Conservation (phyloP, 106 monocot genomes). For the Amphibolis antarctica region DNA sequence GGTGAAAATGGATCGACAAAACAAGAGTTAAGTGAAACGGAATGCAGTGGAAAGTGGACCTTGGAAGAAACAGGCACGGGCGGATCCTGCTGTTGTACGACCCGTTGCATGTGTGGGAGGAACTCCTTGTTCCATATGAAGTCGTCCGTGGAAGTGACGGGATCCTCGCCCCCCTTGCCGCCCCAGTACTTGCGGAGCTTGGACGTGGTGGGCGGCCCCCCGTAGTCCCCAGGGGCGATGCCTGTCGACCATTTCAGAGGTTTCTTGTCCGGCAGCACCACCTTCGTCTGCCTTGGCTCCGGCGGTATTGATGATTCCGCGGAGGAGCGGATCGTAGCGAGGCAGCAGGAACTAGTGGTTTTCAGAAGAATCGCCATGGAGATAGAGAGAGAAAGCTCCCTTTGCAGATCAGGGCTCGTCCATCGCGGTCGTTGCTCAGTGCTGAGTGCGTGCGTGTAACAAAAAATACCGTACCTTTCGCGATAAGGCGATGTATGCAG, state of each 20-base stretch:
- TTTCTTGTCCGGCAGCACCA: conserved; percentile 74
- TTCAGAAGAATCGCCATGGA: too few relatives aligned
- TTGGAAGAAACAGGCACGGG: not conserved
- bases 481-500: too few relatives aligned
- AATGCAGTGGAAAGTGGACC: not conserved
- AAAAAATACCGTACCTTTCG: too few relatives aligned
- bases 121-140: conserved; percentile 99
- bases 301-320: not conserved
- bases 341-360: too few relatives aligned
- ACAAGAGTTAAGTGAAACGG: too few relatives aligned
- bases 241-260: conserved; percentile 88
- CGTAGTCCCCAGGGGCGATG: conserved; percentile 85
- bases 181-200: conserved; percentile 94
- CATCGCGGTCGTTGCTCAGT: too few relatives aligned
- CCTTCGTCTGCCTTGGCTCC: conserved; percentile 33
- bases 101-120: conserved; percentile 43
- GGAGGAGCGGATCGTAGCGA: too few relatives aligned
- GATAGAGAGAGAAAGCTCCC: too few relatives aligned
- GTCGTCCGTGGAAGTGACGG: conserved; percentile 71
- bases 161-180: conserved; percentile 51
- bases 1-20: too few relatives aligned
- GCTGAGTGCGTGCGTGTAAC: too few relatives aligned
- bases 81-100: conserved; percentile 16
- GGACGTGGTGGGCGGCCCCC: conserved; percentile 73
- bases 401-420: too few relatives aligned